A percentile compares a stretch with the other conserved stretches of the same genome.
These are phyloP conservation scores for Aspergillus nidulans DNA, from an alignment of 495 filamentous ascomycete genomes.

Conservation along the genomic window DNA sequence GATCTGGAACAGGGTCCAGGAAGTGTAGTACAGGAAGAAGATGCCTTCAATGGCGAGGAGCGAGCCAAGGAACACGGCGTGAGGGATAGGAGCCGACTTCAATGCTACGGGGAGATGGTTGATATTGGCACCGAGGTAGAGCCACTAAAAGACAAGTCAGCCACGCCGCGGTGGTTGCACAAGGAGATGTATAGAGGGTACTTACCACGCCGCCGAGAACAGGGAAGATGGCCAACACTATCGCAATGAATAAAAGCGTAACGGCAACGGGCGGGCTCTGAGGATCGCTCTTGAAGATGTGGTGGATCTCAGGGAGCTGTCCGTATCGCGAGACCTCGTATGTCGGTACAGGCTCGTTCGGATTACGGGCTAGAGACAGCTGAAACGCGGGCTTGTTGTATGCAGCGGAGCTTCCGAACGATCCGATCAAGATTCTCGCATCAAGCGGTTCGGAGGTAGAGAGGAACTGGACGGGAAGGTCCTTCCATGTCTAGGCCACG, in stretches of 20 bases:
- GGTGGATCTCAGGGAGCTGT: constrained; percentile 78
- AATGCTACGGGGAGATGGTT: constrained; percentile 73
- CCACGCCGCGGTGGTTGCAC: not conserved
- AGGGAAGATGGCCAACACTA: constrained; percentile 67
- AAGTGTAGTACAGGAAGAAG: constrained; percentile 92
- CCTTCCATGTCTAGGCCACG: constrained; percentile 68
- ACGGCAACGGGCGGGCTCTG: constrained; percentile 79
- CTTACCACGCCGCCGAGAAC: constrained; percentile 67
- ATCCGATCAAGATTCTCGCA: constrained; percentile 77
- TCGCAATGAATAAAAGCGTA: constrained; percentile 68
- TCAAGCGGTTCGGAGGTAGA: constrained; percentile 58
- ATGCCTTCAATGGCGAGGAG: constrained; percentile 82
- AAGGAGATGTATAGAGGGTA: not conserved
- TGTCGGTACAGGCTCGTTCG: constrained; percentile 54
- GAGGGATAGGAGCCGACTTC: constrained; percentile 66
- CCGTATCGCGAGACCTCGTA: constrained; percentile 68
- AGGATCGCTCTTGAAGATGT: constrained; percentile 79
- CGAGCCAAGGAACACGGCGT: constrained; percentile 76
- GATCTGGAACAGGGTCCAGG: constrained; percentile 88
- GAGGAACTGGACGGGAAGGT: constrained; percentile 82
- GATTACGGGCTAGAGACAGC: constrained; percentile 59
- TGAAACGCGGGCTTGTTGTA: constrained; percentile 62
- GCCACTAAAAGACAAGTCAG: constrained; percentile 53
- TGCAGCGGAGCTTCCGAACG: constrained; percentile 71
- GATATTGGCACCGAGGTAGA: constrained; percentile 77